Base-by-base conservation (phyloP, 306 rosid genomes). In the Quercus mongolica region DNA sequence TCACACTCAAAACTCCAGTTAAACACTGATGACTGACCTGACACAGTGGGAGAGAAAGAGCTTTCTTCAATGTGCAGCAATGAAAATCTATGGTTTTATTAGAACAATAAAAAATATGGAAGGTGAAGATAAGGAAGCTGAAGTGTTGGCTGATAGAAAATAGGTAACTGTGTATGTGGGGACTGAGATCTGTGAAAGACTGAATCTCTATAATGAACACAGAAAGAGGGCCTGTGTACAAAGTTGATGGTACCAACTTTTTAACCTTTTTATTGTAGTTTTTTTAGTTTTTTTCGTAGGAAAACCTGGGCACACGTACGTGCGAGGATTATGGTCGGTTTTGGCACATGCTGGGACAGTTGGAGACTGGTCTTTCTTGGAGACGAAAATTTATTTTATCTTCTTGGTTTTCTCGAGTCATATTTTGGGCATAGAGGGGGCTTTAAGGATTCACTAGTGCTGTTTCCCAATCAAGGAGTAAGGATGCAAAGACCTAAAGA, bases 321-420 rank as follows among this genome's bases (percentile, higher is more conserved):
- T 76, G 85, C 71, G 64, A 79, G 81, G 81, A 77, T 63, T 78
- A 52, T 75, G 87, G 87, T 75, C 81, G 85, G 87, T 86, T 69
- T 85, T 85, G 87, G 82, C 80, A 54, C 77, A 18, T 58, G 76
- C 67, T 19, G 61, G 54, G 41, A 35, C 51, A 28, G 62, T 76
- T 76, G 71, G 14, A 73, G 80, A 74, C 38, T 2, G 3, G 19
- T 55, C 28, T 69, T 74, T 26, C 70, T 77, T 13, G 46, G 44
- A 63, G 69, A 65, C 20, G n/a, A 62, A 23, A 26, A 25, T 13
- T n/a, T 62, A 26, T 64, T 64, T 64, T 30, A 6, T 30, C 20
- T 28, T 64, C 5, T 30, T 62, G n/a, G 69, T 62, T 26, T 30
- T 25, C 70, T 30, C 46, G 2, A 0, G 6, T 15, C 35, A 8